Percentiles rank a stretch among this genome's conserved stretches.
phyloP scores from a whole-genome alignment of 2,329 filamentous ascomycete species.

The Trichoderma koningii region DNA sequence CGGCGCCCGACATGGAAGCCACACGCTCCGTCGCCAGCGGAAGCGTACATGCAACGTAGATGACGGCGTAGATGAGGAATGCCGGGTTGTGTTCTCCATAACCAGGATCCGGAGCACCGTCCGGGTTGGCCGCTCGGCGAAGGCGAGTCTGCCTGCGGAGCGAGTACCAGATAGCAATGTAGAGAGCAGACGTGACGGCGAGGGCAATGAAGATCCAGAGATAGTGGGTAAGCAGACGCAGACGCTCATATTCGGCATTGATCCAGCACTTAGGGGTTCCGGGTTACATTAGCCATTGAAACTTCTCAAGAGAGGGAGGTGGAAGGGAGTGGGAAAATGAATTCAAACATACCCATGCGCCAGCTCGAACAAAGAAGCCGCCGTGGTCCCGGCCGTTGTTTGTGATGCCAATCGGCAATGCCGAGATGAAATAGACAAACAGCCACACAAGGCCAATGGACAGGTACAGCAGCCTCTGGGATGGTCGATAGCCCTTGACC shows the following conservation, averaged over 20 bases:
- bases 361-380: conserved; percentile 64
- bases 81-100: conserved; percentile 47
- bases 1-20: conserved; percentile 58
- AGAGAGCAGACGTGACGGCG: conserved; percentile 43
- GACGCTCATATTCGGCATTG: conserved; percentile 52
- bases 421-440: conserved; percentile 59
- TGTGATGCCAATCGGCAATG: conserved; percentile 52
- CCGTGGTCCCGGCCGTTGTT: conserved; percentile 45
- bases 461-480: conserved; percentile 52
- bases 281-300: background rate
- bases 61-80: conserved; percentile 67
- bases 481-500: conserved; percentile 56
- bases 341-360: conserved; percentile 56
- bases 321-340: background rate
- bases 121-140: conserved; percentile 22
- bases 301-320: background rate
- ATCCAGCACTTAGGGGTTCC: conserved; percentile 62
- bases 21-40: conserved; percentile 67
- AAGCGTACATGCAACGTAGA: conserved; percentile 69
- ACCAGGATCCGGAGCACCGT: conserved; percentile 27
- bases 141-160: conserved; percentile 37
- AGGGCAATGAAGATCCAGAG: conserved; percentile 60
- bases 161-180: conserved; percentile 45
- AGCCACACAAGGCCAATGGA: conserved; percentile 56
- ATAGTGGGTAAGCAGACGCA: conserved; percentile 64